Evolutionary conservation across 257 asterid genomes (phyloP).

Genomic region (Fraxinus excelsior): DNA sequence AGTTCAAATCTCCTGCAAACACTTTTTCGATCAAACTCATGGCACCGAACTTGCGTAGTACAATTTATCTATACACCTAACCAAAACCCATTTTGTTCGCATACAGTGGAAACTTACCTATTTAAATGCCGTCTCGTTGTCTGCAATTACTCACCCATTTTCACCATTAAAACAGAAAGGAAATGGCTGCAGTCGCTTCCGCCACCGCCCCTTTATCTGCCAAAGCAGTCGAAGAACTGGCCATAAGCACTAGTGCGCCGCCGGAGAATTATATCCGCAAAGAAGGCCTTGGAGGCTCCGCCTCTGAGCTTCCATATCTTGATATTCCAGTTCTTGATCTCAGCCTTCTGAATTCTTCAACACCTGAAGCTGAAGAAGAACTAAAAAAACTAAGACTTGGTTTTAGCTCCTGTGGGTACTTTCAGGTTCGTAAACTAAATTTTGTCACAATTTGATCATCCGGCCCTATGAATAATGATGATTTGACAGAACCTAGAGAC

Average conservation of each 20-base stretch:
- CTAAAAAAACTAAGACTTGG: conserved; percentile 30
- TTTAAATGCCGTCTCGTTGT: neutral
- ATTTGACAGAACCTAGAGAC: too few relatives aligned
- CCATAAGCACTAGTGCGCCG: conserved; percentile 11
- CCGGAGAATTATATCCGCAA: conserved; percentile 35
- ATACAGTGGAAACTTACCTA: neutral
- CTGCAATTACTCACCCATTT: neutral
- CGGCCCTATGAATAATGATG: too few relatives aligned
- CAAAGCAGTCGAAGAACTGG: conserved; percentile 34
- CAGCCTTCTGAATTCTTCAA: conserved; percentile 33
- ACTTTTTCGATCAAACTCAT: too few relatives aligned
- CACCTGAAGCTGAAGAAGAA: conserved; percentile 30
- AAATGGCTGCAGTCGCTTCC: conserved; percentile 10
- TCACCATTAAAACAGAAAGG: neutral
- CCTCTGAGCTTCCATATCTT: conserved; percentile 21
- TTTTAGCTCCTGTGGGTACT: conserved; percentile 35
- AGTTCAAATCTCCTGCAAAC: too few relatives aligned
- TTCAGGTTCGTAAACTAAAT: conserved; percentile 43
- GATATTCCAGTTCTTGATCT: conserved; percentile 39
- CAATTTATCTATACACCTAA: too few relatives aligned
- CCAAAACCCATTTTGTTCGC: too few relatives aligned
- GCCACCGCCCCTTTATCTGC: neutral
- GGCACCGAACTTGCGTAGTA: too few relatives aligned
- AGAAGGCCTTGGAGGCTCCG: conserved; percentile 23
- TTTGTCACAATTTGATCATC: neutral